Evolutionary conservation across 2,329 filamentous ascomycete genomes (phyloP), one percentile per base, ranked within the genome.

Genomic region (Trichophyton simii): DNA sequence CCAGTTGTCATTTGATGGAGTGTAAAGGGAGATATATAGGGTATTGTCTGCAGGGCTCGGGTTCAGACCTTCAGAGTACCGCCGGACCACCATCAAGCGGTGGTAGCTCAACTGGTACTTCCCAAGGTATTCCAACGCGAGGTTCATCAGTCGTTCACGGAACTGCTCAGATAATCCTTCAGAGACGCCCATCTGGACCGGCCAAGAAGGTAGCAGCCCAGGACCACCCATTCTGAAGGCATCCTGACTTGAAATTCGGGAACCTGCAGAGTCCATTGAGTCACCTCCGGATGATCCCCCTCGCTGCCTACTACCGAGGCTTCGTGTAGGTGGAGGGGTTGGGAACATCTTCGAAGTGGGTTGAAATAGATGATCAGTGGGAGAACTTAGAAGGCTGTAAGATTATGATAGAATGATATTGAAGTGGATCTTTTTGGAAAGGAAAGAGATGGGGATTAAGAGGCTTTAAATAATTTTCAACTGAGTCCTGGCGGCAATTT

Each of bases 121-220:
- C 11, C 5, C 31, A 20, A 57, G 59, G 13, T 18, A 8, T 8
- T 9, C 25, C 18, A 42, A n/a, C 0, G 59, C 59, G 8, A 61
- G 15, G 15, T 28, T n/a, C 25, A 25, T 55, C 8, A 55, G 31
- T 9, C 20, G 22, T 15, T 57, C 50, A 15, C 15, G 11, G 3
- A 42, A 38, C n/a, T 34, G 25, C 5, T 15, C 48, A 20, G 59
- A 31, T 34, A 54, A 8, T 11, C 22, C 44, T 15, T 2, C 11
- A 3, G 50, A 8, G n/a, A 34, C n/a, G 15, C 4, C 2, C 48
- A 22, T 61, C 4, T 25, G 6, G 36, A 61, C 20, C 3, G 59
- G 59, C 59, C 59, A 61, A n/a, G 22, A 28, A 13, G 59, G 59
- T 7, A 61, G 38, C 11, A 57, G 20, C 13, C 48, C 59, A 1